These are phyloP conservation scores for Coccinonectria pachysandricola DNA, from an alignment of 2,329 filamentous ascomycete species.

Conservation along the genomic window DNA sequence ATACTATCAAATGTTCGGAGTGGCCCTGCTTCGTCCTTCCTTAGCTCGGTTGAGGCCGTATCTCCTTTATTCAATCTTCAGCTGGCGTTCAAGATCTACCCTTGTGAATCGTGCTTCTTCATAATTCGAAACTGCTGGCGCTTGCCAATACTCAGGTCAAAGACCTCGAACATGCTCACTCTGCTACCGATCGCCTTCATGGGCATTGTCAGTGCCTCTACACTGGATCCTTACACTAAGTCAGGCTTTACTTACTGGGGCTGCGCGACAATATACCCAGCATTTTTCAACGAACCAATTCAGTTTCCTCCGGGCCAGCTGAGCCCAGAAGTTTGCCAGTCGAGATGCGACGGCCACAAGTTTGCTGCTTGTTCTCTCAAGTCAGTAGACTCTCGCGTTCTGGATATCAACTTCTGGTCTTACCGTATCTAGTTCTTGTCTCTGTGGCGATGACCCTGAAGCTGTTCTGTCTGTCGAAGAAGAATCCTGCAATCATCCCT, in stretches of 20 bases:
- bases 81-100: too few species aligned
- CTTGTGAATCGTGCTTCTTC: too few species aligned
- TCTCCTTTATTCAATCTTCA: too few species aligned
- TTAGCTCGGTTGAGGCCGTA: too few species aligned
- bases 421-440: slow-evolving; percentile 20
- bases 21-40: too few species aligned
- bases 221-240: slow-evolving; percentile 9
- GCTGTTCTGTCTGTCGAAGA: slow-evolving; percentile 20
- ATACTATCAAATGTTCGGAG: too few species aligned
- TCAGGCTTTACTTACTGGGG: slow-evolving; percentile 15
- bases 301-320: slow-evolving; percentile 8
- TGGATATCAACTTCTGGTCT: not conserved
- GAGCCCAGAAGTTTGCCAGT: slow-evolving; percentile 11
- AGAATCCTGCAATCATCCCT: slow-evolving; percentile 21
- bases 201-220: slow-evolving; percentile 7
- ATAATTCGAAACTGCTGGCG: too few species aligned
- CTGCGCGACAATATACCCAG: slow-evolving; percentile 12
- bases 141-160: too few species aligned
- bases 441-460: slow-evolving; percentile 23
- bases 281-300: slow-evolving; percentile 7
- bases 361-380: slow-evolving; percentile 19
- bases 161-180: too few species aligned
- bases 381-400: slow-evolving; percentile 10
- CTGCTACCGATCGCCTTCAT: slow-evolving; percentile 13
- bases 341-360: slow-evolving; percentile 10